These are phyloP conservation scores for Heterobasidion parviporum DNA, from an alignment of 1,284 basidiomycete species.

Conservation along the genomic window DNA sequence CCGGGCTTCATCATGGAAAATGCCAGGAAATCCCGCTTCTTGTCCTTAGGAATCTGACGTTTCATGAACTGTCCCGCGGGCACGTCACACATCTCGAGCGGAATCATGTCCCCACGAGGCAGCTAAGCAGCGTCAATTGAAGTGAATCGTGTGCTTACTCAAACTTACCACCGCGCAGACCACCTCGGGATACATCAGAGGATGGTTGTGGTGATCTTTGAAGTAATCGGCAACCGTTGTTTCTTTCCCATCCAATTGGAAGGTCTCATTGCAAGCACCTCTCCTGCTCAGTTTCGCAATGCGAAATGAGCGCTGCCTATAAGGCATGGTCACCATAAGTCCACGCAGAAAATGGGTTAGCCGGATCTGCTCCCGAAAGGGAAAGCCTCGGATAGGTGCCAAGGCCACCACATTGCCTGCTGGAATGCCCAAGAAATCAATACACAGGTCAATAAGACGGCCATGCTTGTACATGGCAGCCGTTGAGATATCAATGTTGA, in stretches of 20 bases:
- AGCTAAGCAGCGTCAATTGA: constrained; percentile 30
- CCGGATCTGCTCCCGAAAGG: no score
- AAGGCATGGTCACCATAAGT: no score
- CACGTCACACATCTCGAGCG: constrained; percentile 58
- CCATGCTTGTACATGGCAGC: constrained; percentile 64
- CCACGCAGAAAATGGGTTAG: no score
- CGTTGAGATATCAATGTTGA: constrained; percentile 72
- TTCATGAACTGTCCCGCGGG: constrained; percentile 64
- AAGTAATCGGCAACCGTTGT: constrained; percentile 59
- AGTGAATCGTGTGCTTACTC: not conserved
- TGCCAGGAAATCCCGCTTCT: constrained; percentile 52
- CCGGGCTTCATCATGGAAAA: constrained; percentile 61
- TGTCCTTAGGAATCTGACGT: constrained; percentile 60
- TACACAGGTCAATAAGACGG: constrained; percentile 39
- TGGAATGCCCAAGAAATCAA: constrained; percentile 37
- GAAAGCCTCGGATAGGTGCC: constrained; percentile 28
- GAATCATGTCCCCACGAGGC: constrained; percentile 54
- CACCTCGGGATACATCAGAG: constrained; percentile 45
- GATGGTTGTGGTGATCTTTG: constrained; percentile 35
- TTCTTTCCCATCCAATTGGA: constrained; percentile 41
- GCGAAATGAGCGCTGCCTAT: no score
- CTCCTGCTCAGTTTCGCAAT: no score
- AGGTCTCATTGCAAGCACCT: no score
- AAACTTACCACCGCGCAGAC: constrained; percentile 54
- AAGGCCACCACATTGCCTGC: constrained; percentile 31